phyloP scores from a whole-genome alignment of 208 protist genomes.

The Endotrypanum monterogeii region DNA sequence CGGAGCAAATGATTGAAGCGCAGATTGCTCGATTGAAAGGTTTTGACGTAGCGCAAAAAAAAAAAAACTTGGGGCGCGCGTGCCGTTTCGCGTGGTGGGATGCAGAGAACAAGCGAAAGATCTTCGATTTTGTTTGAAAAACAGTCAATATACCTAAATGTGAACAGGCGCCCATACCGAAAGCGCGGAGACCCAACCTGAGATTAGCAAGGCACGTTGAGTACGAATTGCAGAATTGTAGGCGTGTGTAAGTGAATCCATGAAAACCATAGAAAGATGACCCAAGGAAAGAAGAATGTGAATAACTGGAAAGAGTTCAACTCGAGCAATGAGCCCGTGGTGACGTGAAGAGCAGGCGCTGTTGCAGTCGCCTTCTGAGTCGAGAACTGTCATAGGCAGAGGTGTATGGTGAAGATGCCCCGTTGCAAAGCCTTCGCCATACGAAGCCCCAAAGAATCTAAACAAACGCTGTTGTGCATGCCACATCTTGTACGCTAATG shows the following conservation, averaged over 20 bases:
- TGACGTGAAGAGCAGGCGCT: neutral
- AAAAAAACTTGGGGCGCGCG: neutral
- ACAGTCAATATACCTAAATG: neutral
- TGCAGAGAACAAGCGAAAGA: too few relatives aligned
- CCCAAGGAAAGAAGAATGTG: neutral
- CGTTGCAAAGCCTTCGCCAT: neutral
- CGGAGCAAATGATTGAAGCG: neutral
- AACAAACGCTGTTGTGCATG: neutral
- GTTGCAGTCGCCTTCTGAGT: neutral
- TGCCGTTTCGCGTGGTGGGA: neutral
- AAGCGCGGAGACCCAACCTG: constrained; percentile 1
- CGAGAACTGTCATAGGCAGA: neutral
- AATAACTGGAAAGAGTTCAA: neutral
- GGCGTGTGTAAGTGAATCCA: neutral
- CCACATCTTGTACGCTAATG: too few relatives aligned
- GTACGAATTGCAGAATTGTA: neutral
- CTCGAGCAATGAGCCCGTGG: neutral
- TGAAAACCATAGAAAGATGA: neutral
- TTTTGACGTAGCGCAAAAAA: neutral
- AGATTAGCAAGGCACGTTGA: neutral
- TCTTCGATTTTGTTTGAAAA: neutral
- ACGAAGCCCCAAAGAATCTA: neutral
- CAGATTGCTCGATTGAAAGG: neutral
- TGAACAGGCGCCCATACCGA: neutral
- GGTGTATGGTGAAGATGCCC: neutral